Evolutionary conservation across 352 stramenopile genomes (phyloP), one percentile per base, ranked within the genome.

Genomic region (Pythium rhizo-oryzae): DNA sequence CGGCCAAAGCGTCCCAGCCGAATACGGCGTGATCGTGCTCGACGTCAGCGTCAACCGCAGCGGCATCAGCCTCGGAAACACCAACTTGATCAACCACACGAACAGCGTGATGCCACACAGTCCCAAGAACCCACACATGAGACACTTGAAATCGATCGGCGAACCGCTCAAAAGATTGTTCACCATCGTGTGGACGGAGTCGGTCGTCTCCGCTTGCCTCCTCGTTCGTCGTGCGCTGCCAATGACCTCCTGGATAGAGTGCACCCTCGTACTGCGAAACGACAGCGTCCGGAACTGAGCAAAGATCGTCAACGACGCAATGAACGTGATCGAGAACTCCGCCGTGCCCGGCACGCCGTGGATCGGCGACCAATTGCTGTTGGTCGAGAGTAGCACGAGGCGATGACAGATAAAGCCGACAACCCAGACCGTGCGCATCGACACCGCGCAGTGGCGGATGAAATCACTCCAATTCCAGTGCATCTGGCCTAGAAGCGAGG

Each of bases 341-440:
- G 72, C 62, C 0, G 78, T 68, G 0, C 79, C 77, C 1, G 71
- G 58, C 4, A 87, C 70, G 65, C 9, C 65, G 62, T 47, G 64
- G 61, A 7, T 71, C 70, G 56, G 56, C 25, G 23, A 61, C 59
- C 44, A 43, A 50, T 18, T 47, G 11, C 47, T 47, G 21, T 18
- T 53, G 16, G 57, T 65, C 9, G 18, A 23, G 12, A 49, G n/a
- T 4, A 8, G 2, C 11, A 76, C 11, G 1, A 64, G 4, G 2
- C 51, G 35, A 23, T 85, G 73, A 57, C 79, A 74, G 6, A 69
- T 6, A 19, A 87, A 25, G 1, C 72, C 65, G 8, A 83, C 68
- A 5, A 82, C 43, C 81, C 74, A 87, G 13, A 84, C 75, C 8
- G 66, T 80, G 0, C 76, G 73, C 76, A 88, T 85, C 24, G 84